Evolutionary conservation across 345 rosid genomes (phyloP).

Genomic region (Bruguiera gymnorhiza): DNA sequence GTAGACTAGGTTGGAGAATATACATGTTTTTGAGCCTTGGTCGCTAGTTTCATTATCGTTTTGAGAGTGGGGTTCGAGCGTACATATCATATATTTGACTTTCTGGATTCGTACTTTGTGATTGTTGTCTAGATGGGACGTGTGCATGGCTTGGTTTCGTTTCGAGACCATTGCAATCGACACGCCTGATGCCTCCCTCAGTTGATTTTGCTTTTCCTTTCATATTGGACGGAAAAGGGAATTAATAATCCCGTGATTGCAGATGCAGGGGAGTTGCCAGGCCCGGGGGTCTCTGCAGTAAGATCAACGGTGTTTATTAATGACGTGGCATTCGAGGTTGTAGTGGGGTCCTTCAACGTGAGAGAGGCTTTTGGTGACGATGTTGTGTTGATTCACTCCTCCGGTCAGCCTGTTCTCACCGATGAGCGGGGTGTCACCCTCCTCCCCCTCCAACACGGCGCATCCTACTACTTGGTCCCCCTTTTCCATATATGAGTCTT

Average conservation of each 20-base stretch:
- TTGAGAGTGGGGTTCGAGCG: background rate
- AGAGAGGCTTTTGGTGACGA: conserved; percentile 89
- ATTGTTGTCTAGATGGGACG: conserved; percentile 33
- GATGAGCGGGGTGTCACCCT: conserved; percentile 79
- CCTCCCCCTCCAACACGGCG: conserved; percentile 79
- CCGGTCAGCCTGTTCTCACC: conserved; percentile 78
- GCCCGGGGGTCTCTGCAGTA: conserved; percentile 7
- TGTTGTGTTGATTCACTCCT: conserved; percentile 58
- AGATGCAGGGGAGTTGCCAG: conserved; percentile 27
- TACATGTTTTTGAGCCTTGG: background rate
- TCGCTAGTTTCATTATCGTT: background rate
- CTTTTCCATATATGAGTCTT: conserved; percentile 2
- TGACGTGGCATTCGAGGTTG: conserved; percentile 75
- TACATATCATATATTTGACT: conserved; percentile 2
- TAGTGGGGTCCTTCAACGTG: conserved; percentile 67
- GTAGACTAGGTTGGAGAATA: conserved; percentile 11
- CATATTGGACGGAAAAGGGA: too few relatives aligned
- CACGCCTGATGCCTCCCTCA: too few relatives aligned
- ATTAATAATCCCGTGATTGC: conserved; percentile 11
- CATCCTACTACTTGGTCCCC: conserved; percentile 71
- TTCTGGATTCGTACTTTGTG: conserved; percentile 21
- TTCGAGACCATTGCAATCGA: conserved; percentile 18
- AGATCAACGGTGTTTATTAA: conserved; percentile 75
- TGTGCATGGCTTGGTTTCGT: conserved; percentile 38
- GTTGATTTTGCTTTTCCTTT: background rate